Percentiles rank a stretch among this genome's conserved stretches.
Conservation (phyloP, 768 basidiomycete genomes). For the Daedaleopsis nitida region DNA sequence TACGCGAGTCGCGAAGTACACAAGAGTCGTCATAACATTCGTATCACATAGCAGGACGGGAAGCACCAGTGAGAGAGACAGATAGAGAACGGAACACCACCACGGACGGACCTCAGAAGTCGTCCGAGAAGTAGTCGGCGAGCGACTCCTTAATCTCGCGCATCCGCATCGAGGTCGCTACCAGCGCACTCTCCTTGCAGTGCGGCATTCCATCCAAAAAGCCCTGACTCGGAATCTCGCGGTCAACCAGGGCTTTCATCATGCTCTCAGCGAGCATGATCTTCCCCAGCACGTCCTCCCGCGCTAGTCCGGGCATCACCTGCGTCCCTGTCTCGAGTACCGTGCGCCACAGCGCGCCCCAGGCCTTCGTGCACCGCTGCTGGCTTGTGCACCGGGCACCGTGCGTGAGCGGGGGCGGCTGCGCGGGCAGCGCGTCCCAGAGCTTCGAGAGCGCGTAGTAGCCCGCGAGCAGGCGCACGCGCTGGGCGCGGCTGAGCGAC, state of each 20-base stretch:
- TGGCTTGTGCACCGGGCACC: conserved; percentile 42
- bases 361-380: conserved; percentile 47
- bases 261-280: conserved; percentile 50
- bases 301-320: conserved; percentile 40
- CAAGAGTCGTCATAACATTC: not conserved
- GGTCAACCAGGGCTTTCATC: conserved; percentile 47
- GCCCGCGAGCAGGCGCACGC: conserved; percentile 54
- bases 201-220: conserved; percentile 45
- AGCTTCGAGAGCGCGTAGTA: conserved; percentile 49
- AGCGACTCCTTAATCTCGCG: conserved; percentile 49
- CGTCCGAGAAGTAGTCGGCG: conserved; percentile 50
- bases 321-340: conserved; percentile 41
- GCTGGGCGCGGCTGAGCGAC: conserved; percentile 49
- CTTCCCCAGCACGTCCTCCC: conserved; percentile 47
- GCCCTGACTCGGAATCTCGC: conserved; percentile 42
- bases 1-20: not conserved
- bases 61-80: not conserved
- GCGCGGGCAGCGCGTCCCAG: conserved; percentile 45
- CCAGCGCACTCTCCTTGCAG: conserved; percentile 46
- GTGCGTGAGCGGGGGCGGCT: conserved; percentile 46
- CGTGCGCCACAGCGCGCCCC: conserved; percentile 47
- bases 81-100: not conserved
- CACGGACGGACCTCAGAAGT: conserved; percentile 19
- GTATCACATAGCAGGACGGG: not conserved
- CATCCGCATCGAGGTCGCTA: conserved; percentile 44